Base-by-base conservation (phyloP, 23 red algal genomes). In the Gracilariopsis chorda region DNA sequence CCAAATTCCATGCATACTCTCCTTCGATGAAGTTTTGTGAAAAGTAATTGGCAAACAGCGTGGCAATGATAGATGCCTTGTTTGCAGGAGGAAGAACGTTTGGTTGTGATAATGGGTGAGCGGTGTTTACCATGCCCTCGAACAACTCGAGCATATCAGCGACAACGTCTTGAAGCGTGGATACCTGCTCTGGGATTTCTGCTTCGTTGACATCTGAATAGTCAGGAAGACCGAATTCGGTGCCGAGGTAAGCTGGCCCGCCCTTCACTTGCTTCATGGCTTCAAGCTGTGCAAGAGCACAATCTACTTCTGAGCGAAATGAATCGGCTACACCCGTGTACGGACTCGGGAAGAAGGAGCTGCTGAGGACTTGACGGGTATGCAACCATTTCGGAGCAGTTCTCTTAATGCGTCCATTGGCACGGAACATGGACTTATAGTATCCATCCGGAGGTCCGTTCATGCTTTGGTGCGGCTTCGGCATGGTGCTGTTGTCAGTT, bases 1-100 rank as follows among this genome's bases (percentile, higher is more conserved):
- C 48, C 5, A 75, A 29, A 59, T 88, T 88, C 83, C 83, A 88
- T 25, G 83, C 64, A 20, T 75, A 74, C 32, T 88, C 63, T 2
- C 83, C 83, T 29, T 72, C 83, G 40, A 88, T 88, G 48, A 77
- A 53, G 45, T 88, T 88, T 20, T 70, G 83, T 11, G 62, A 73
- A 30, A 62, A 59, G 41, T 56, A 70, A 42, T 88, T 73, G 4
- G 83, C 83, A 21, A 88, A 43, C 65, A 88, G 30, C 13, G 65
- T 64, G 52, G 62, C 83, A 35, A 88, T 88, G 43, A 88, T 88
- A 5, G 46, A 33, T 47, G 83, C 83, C 32, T 88, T 88, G 83
- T 88, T 88, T 57, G 83, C 47, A 40, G 44, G 64, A 1, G 83
- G 83, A 24, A 88, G 33, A 7, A 88, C 65, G 45, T 88, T 88